Base-by-base conservation (phyloP, 2,329 filamentous ascomycete genomes). In the Sordariomycetes sp. region DNA sequence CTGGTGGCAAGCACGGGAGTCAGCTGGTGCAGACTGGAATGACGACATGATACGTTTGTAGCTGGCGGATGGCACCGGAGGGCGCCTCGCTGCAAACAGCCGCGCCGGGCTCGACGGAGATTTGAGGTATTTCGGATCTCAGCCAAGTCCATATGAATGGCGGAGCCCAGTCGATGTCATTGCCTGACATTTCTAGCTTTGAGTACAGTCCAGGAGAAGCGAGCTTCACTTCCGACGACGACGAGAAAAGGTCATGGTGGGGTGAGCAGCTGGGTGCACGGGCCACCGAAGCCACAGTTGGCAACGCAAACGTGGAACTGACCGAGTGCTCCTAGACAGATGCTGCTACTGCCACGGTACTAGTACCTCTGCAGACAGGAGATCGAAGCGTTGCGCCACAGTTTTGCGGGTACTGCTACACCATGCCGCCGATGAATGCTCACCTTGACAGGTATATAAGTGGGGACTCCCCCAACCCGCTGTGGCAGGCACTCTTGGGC, bases 391-490 rank as follows among this genome's bases (percentile, higher is more conserved):
- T 15, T 6, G 39, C 39, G 39, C 39, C 39, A 45, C 39, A 45
- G 15, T 2, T 34, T 2, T 35, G 32, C 17, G 25, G 8, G 25
- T 56, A 56, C 54, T 5, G 8, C 13, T 22, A 34, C 17, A 15
- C 3, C 7, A 13, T 12, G 12, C 45, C n/a, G n/a, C 22, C 22
- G 20, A 50, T 50, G 45, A 2, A 24, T 22, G 45, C 45, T 50
- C n/a, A 50, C 45, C 45, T 22, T 22, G 45, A 57, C 55, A 45
- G 39, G 34, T 53, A 57, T 57, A 57, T 53, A 57, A 57, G 55
- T 57, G 55, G 55, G 55, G 55, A 45, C 39, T 32, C 50, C 51
- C 35, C 34, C 51, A 22, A 36, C 48, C 20, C 50, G 28, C 25
- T 45, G 39, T 7, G 39, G 10, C 39, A 15, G n/a, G 54, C 45